Base-by-base conservation (phyloP, 2,329 filamentous ascomycete species). In the Chaetothyriales sp. region DNA sequence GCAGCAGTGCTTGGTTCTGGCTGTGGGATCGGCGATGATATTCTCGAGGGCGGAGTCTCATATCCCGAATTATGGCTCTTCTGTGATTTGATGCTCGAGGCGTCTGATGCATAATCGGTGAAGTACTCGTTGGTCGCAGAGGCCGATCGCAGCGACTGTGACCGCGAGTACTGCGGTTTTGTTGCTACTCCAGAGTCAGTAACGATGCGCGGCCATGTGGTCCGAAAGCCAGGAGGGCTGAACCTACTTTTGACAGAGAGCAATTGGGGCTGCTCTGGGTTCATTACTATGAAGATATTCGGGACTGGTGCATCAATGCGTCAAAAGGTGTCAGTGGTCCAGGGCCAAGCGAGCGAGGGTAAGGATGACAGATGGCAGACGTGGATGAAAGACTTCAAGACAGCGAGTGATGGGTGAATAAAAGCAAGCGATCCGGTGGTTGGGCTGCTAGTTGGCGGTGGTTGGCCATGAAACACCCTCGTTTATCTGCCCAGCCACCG, bases 71-170 rank as follows among this genome's bases (percentile, higher is more conserved):
- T 5, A 28, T 66, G 62, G 20, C 64, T 68, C 4, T 64, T 48
- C 49, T 54, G 49, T n/a, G 58, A 62, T 54, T 64, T 64, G 54
- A 66, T 69, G 51, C 61, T 63, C 47, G 60, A 61, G 49, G 62
- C 64, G 52, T 65, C 66, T 22, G 66, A 64, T 44, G 65, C 64
- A 53, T 61, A 63, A 47, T 72, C 66, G 20, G 70, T 71, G 53
- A 73, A 66, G 15, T 70, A 73, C 53, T 72, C 73, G 58, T 73
- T 70, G 19, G 71, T 73, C 36, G 70, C 71, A 46, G 69, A 66
- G 42, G 68, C 63, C n/a, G 72, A 74, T 56, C 69, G 70, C 54
- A 67, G 64, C 2, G 70, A 72, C 44, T 67, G 59, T 45, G 67
- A 62, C 46, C 66, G 67, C 12, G 65, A 58, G 47, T 73, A 59